Percentiles rank a stretch among this genome's conserved stretches.
Conservation (phyloP, 2,329 filamentous ascomycete species). For the Nemania serpens region DNA sequence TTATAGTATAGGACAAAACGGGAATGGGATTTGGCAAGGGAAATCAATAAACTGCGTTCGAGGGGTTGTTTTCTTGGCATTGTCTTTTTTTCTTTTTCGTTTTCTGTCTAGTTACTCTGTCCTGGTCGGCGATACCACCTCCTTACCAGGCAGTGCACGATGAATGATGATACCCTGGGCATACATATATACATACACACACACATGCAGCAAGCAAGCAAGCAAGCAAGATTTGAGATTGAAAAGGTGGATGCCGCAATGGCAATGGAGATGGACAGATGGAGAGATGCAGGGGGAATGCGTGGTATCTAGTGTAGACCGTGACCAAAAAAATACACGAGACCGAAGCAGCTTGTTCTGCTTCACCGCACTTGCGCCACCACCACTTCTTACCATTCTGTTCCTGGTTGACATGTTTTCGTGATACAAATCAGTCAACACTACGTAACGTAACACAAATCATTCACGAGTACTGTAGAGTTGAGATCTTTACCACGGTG, state of each 20-base stretch:
- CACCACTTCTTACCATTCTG: not conserved
- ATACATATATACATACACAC: not conserved
- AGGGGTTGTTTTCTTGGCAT: not conserved
- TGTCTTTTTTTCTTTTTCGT: too few relatives aligned
- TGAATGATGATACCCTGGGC: slow-evolving; percentile 25
- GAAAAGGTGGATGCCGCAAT: not conserved
- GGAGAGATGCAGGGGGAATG: too few relatives aligned
- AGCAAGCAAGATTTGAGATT: not conserved
- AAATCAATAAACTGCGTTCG: not conserved
- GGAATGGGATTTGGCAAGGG: not conserved
- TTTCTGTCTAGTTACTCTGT: not conserved
- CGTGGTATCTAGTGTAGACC: not conserved
- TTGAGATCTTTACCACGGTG: not conserved
- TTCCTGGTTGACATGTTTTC: not conserved
- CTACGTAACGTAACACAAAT: not conserved
- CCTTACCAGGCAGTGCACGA: not conserved
- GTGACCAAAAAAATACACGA: not conserved
- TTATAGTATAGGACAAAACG: not conserved
- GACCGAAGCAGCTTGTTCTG: not conserved
- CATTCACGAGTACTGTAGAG: not conserved
- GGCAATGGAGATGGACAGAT: not conserved
- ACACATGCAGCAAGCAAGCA: not conserved
- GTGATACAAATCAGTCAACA: not conserved
- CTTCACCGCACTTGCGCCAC: not conserved
- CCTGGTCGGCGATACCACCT: not conserved